Evolutionary conservation across 1,284 basidiomycete species (phyloP), one percentile per base, ranked within the genome.

Genomic region (Gomphus bonarii): DNA sequence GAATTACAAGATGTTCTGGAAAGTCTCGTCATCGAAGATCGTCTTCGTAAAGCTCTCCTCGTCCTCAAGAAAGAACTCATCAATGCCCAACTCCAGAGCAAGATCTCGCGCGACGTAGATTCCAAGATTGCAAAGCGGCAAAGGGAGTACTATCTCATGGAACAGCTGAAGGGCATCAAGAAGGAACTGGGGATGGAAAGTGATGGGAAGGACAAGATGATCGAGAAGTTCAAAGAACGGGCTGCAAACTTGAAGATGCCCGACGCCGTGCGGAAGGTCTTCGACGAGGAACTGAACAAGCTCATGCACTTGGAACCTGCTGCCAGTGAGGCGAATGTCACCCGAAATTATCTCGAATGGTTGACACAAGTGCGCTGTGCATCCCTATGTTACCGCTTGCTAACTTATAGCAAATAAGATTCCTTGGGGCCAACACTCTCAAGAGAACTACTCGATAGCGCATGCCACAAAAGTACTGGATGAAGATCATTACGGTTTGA

Each of bases 81-180:
- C 73, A 98, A 97, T 65, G 94, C 94, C 0, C 93, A 98, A 69
- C 74, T 98, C 48, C 95, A 98, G 73, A 87, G 82, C 69, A 97
- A 97, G 74, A 90, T 99, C 60, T 87, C 88, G 12, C 82, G 91
- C 43, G 95, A 99, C 65, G 94, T 99, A 22, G 94, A 99, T 69
- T 83, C 76, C 75, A 97, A 97, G 77, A 97, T 99, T 61, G 93
- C 93, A 51, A 98, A 98, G 72, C 80, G 95, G 14, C 95, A 99
- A 69, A 78, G 95, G 59, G 97, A 99, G 74, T 98, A 97, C 68
- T 98, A 97, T 71, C 77, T 99, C 59, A 95, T 93, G 89, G 97
- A 99, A 71, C 97, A 99, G 73, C 81, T 99, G 61, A 97, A 97
- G 72, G 94, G 92, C 1, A 99, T 99, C 73, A 98, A 99, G 78